These are phyloP conservation scores for Funneliformis mosseae DNA, from an alignment of 192 early-diverging fungal species.

Conservation along the genomic window DNA sequence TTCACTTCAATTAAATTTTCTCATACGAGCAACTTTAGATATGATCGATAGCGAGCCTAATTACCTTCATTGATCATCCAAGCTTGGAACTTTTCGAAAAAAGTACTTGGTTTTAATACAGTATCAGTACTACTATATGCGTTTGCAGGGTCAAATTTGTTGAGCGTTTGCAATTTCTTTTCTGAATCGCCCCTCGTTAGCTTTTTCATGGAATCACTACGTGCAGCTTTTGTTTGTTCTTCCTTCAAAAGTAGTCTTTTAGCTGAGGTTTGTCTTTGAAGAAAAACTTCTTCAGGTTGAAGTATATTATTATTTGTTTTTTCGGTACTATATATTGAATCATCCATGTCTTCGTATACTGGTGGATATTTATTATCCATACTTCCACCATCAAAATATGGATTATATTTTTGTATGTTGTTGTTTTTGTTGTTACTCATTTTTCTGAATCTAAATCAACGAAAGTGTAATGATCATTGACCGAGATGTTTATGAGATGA, in stretches of 20 bases:
- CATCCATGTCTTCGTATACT: background rate
- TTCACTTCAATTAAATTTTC: too few species aligned
- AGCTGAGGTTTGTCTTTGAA: background rate
- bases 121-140: background rate
- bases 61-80: slow-evolving; percentile 57
- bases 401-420: slow-evolving; percentile 6
- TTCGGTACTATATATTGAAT: background rate
- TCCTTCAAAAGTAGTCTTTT: background rate
- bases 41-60: slow-evolving; percentile 41
- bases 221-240: background rate
- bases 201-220: slow-evolving; percentile 6
- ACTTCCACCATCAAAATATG: slow-evolving; percentile 3
- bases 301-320: background rate
- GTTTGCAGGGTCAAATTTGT: slow-evolving; percentile 7
- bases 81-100: slow-evolving; percentile 40
- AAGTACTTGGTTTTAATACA: slow-evolving; percentile 13
- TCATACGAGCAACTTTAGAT: too few species aligned
- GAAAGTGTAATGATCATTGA: too few species aligned
- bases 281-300: background rate
- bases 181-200: slow-evolving; percentile 7
- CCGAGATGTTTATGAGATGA: background rate
- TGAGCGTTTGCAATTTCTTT: background rate
- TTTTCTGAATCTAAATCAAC: background rate
- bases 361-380: background rate
- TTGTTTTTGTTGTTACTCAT: background rate